Percentiles rank a stretch among this genome's conserved stretches.
These are phyloP conservation scores for Saccharomycopsis javanensis DNA, from an alignment of 805 yeast species.

Conservation along the genomic window DNA sequence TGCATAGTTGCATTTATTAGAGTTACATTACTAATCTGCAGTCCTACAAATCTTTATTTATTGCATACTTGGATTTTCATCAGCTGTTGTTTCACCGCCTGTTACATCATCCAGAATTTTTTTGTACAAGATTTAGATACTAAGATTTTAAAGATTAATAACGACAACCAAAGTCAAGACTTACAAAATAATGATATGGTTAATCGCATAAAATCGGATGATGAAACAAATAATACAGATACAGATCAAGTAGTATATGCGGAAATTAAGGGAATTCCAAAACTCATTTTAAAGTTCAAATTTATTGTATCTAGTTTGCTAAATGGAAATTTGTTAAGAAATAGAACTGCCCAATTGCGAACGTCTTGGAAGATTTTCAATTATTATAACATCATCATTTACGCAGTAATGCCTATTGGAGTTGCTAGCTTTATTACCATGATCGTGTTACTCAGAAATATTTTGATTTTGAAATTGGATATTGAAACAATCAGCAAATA, in stretches of 20 bases:
- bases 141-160: constrained; percentile 12
- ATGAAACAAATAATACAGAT: constrained; percentile 8
- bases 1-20: constrained; percentile 63
- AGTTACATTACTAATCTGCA: constrained; percentile 54
- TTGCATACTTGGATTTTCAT: constrained; percentile 87
- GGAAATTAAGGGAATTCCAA: not conserved
- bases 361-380: constrained; percentile 38
- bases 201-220: constrained; percentile 4
- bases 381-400: constrained; percentile 79
- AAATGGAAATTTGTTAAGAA: constrained; percentile 8
- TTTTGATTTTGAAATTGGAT: constrained; percentile 67
- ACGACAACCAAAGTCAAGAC: constrained; percentile 19
- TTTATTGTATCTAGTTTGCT: constrained; percentile 9
- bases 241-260: constrained; percentile 11
- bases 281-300: not conserved
- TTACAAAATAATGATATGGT: constrained; percentile 26
- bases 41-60: constrained; percentile 62
- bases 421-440: constrained; percentile 87
- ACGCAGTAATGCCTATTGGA: constrained; percentile 98
- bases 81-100: constrained; percentile 72
- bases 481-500: constrained; percentile 23
- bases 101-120: constrained; percentile 79
- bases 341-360: constrained; percentile 2
- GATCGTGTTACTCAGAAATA: constrained; percentile 69
- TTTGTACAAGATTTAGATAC: constrained; percentile 64